Percentiles rank a stretch among this genome's conserved stretches.
Evolutionary conservation across 805 yeast genomes (phyloP).

Genomic region (Lachancea cidri): DNA sequence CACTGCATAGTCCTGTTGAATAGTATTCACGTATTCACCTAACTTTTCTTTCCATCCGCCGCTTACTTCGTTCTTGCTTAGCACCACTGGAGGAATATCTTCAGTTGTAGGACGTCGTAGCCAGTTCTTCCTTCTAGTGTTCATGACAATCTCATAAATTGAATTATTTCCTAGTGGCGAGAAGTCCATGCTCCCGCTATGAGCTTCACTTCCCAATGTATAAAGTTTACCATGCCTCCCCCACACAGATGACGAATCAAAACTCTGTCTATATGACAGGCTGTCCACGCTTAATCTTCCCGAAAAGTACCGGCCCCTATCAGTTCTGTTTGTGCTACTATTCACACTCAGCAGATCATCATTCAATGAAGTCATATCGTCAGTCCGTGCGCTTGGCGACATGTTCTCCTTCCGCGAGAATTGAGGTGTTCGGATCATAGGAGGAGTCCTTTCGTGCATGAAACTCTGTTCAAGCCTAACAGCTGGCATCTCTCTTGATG

Average conservation of each 20-base stretch:
- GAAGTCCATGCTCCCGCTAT: constrained; percentile 30
- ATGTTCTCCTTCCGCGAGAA: background rate
- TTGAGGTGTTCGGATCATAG: background rate
- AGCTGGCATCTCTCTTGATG: background rate
- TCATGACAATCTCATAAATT: constrained; percentile 62
- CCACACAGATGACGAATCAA: constrained; percentile 23
- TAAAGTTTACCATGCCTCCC: constrained; percentile 16
- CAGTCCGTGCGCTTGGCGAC: constrained; percentile 11
- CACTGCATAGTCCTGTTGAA: constrained; percentile 41
- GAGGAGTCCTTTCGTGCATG: background rate
- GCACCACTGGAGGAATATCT: constrained; percentile 79
- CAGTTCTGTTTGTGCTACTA: constrained; percentile 11
- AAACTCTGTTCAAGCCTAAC: background rate
- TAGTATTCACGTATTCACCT: constrained; percentile 39
- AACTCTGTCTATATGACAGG: constrained; percentile 18
- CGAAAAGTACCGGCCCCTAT: constrained; percentile 7
- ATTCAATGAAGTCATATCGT: constrained; percentile 27
- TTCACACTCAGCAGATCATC: constrained; percentile 32
- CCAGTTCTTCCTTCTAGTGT: constrained; percentile 34
- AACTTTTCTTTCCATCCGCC: constrained; percentile 42
- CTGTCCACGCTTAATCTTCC: constrained; percentile 15
- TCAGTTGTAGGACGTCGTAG: constrained; percentile 63
- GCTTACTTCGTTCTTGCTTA: constrained; percentile 44
- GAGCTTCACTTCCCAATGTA: constrained; percentile 20
- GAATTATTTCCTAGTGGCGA: constrained; percentile 48